Conservation (phyloP, 2,329 filamentous ascomycete genomes). For the Thelonectria olida region DNA sequence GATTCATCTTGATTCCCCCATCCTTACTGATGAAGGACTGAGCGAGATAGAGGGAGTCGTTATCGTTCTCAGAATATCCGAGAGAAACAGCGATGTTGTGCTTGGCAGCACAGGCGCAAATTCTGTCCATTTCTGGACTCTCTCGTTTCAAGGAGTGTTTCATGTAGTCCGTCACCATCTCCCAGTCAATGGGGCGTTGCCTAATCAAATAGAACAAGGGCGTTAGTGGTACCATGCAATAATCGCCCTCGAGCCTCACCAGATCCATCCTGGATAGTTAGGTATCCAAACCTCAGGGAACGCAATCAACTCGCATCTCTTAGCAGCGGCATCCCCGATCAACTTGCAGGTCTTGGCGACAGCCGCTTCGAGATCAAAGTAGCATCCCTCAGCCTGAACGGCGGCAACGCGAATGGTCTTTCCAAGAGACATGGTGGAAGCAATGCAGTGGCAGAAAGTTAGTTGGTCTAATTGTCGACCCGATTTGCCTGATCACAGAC, state of each 20-base stretch:
- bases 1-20: constrained; percentile 49
- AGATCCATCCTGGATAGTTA: constrained; percentile 57
- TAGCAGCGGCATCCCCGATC: constrained; percentile 61
- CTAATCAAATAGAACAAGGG: neutral
- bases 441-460: no score
- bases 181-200: constrained; percentile 32
- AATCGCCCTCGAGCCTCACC: constrained; percentile 36
- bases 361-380: constrained; percentile 1
- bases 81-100: constrained; percentile 50
- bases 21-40: constrained; percentile 53
- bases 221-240: neutral
- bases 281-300: constrained; percentile 63
- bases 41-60: constrained; percentile 52
- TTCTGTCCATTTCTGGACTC: constrained; percentile 48
- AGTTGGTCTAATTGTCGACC: no score
- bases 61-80: constrained; percentile 52
- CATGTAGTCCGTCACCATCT: constrained; percentile 43
- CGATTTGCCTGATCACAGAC: no score
- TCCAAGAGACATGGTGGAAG: no score
- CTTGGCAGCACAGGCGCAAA: constrained; percentile 43
- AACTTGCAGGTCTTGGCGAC: constrained; percentile 50
- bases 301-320: constrained; percentile 61
- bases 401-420: constrained; percentile 14
- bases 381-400: constrained; percentile 19
- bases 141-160: constrained; percentile 51